Conservation (phyloP, 179 eudicot genomes). For the Gypsophila paniculata region DNA sequence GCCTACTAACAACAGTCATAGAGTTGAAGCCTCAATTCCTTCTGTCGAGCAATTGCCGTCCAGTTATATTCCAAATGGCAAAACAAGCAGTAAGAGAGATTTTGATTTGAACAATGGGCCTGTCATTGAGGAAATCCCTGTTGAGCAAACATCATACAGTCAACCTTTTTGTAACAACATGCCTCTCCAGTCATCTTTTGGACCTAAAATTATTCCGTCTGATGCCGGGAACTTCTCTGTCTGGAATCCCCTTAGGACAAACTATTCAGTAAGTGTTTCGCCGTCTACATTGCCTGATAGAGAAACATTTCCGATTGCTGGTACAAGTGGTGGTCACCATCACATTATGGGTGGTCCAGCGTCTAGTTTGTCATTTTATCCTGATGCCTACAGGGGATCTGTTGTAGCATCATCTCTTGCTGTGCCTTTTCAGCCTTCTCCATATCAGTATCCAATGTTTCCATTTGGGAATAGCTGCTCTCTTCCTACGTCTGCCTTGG, state of each 20-base stretch:
- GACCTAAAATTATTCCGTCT: slow-evolving; percentile 25
- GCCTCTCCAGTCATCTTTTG: slow-evolving; percentile 28
- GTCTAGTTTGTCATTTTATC: slow-evolving; percentile 27
- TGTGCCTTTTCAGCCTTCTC: slow-evolving; percentile 30
- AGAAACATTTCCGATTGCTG: slow-evolving; percentile 34
- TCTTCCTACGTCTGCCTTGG: slow-evolving; percentile 32
- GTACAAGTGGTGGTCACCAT: slow-evolving; percentile 29
- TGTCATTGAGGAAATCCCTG: slow-evolving; percentile 30
- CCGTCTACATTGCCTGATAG: slow-evolving; percentile 35
- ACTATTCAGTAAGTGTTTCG: slow-evolving; percentile 35
- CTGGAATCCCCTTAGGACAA: slow-evolving; percentile 34
- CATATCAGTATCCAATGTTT: slow-evolving; percentile 47
- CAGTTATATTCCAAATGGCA: slow-evolving; percentile 20
- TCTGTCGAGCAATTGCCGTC: slow-evolving; percentile 25
- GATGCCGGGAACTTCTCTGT: slow-evolving; percentile 26
- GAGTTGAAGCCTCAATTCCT: slow-evolving; percentile 23
- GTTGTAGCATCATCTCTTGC: slow-evolving; percentile 39
- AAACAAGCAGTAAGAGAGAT: slow-evolving; percentile 28
- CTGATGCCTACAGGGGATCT: slow-evolving; percentile 37
- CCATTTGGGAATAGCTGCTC: slow-evolving; percentile 44
- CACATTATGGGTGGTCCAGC: slow-evolving; percentile 34
- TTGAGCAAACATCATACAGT: slow-evolving; percentile 32
- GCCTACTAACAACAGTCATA: slow-evolving; percentile 20
- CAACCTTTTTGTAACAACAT: slow-evolving; percentile 30
- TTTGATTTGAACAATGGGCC: slow-evolving; percentile 51